A percentile compares a stretch with the other conserved stretches of the same genome.
These are phyloP conservation scores for Eucalyptus regnans DNA, from an alignment of 345 rosid species.

Conservation along the genomic window DNA sequence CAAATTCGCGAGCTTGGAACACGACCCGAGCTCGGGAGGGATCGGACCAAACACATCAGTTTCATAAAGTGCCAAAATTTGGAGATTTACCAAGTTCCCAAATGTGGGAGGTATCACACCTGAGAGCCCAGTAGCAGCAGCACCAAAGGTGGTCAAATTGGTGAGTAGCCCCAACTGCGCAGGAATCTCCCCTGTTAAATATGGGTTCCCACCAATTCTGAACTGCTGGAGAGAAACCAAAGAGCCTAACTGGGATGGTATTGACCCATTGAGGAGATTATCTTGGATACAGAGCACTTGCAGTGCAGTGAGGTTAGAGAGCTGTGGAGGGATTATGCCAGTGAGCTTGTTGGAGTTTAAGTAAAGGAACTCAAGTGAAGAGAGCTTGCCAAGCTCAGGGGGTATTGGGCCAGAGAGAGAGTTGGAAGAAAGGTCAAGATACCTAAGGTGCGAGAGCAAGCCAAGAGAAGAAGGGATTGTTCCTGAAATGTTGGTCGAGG, in stretches of 20 bases:
- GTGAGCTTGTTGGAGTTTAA: constrained; percentile 66
- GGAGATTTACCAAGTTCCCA: constrained; percentile 77
- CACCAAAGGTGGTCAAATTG: constrained; percentile 84
- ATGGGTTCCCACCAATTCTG: constrained; percentile 83
- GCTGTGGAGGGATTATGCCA: constrained; percentile 56
- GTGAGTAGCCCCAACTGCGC: constrained; percentile 55
- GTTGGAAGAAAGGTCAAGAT: constrained; percentile 91
- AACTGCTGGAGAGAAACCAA: constrained; percentile 68
- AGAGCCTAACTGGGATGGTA: constrained; percentile 75
- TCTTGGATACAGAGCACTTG: constrained; percentile 86
- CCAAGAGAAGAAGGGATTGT: constrained; percentile 75
- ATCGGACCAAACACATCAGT: constrained; percentile 68
- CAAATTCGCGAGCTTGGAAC: constrained; percentile 73
- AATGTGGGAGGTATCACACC: constrained; percentile 75
- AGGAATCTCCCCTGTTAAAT: constrained; percentile 70
- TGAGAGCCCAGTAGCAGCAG: constrained; percentile 84
- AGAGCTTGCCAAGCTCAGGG: constrained; percentile 54
- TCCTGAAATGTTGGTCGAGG: constrained; percentile 84
- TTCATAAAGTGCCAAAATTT: constrained; percentile 81
- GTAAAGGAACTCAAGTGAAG: constrained; percentile 77
- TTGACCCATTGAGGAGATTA: constrained; percentile 72
- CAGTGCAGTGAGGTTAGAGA: constrained; percentile 51
- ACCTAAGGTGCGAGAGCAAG: constrained; percentile 50
- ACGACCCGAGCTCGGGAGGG: constrained; percentile 72
- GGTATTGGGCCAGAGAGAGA: constrained; percentile 71